phyloP scores from a whole-genome alignment of 1,139 yeast genomes.

The Suhomyces kunorum region DNA sequence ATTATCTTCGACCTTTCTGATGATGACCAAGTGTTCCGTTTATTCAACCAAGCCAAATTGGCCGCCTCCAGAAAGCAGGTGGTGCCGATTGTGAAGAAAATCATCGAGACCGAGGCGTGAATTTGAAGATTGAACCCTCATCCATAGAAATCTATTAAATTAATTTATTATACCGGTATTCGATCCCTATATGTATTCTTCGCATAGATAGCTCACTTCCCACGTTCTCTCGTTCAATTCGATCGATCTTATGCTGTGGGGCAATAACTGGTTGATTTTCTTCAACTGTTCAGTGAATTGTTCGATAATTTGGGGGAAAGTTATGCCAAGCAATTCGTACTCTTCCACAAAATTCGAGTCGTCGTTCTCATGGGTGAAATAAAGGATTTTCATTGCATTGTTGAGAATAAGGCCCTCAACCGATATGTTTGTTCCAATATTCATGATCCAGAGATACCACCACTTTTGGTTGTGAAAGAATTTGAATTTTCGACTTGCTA shows the following conservation, averaged over 20 bases:
- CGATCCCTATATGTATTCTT: neutral
- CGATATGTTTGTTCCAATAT: conserved; percentile 23
- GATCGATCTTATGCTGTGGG: conserved; percentile 25
- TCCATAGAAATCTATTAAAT: neutral
- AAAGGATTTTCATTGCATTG: conserved; percentile 22
- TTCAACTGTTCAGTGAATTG: conserved; percentile 30
- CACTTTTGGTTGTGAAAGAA: conserved; percentile 12
- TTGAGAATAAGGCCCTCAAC: conserved; percentile 11
- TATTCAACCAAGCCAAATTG: conserved; percentile 55
- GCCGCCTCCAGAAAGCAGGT: conserved; percentile 81
- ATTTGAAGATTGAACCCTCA: too few species aligned
- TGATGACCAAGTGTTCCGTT: conserved; percentile 19
- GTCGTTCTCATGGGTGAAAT: conserved; percentile 13
- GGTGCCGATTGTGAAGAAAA: conserved; percentile 59
- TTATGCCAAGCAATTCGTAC: conserved; percentile 21
- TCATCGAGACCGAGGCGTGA: conserved; percentile 22
- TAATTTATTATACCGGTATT: neutral
- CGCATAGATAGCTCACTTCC: conserved; percentile 18
- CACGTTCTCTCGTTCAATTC: conserved; percentile 15
- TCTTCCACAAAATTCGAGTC: conserved; percentile 15
- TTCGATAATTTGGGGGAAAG: conserved; percentile 18
- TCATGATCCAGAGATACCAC: conserved; percentile 25
- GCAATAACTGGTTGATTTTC: conserved; percentile 30
- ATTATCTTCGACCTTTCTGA: conserved; percentile 5
- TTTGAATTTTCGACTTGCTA: conserved; percentile 52